Evolutionary conservation across 176 grass and related monocot genomes (phyloP).

Genomic region (Areca catechu): DNA sequence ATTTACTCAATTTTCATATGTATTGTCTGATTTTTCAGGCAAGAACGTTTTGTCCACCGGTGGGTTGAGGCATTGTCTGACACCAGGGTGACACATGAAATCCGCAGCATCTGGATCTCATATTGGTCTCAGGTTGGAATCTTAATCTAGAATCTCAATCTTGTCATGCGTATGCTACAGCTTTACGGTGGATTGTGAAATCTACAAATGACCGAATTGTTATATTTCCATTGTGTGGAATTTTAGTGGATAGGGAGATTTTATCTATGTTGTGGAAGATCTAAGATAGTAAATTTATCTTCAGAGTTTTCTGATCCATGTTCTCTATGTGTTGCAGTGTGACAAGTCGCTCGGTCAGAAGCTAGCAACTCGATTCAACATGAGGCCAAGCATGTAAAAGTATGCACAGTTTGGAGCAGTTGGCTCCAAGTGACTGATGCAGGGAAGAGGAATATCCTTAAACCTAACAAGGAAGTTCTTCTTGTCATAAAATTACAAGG

Average conservation of each 20-base stretch:
- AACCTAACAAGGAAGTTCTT: no score
- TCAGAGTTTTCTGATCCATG: not conserved
- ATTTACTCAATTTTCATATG: no score
- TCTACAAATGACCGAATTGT: no score
- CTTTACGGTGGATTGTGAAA: no score
- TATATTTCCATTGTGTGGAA: no score
- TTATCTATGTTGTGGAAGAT: not conserved
- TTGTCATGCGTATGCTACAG: slow-evolving; percentile 1
- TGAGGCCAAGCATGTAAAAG: slow-evolving; percentile 64
- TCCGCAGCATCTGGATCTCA: slow-evolving; percentile 5
- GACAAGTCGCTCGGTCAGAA: slow-evolving; percentile 58
- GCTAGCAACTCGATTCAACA: slow-evolving; percentile 43
- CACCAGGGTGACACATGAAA: slow-evolving; percentile 8
- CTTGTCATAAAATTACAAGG: no score
- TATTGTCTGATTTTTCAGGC: not conserved
- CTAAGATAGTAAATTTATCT: not conserved
- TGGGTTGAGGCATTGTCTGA: slow-evolving; percentile 12
- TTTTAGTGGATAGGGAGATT: no score
- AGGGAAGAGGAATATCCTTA: no score
- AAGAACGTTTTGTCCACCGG: slow-evolving; percentile 13
- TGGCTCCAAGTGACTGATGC: no score
- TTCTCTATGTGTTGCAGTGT: slow-evolving; percentile 33
- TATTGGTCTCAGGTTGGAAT: slow-evolving; percentile 21
- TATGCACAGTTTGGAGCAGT: no score
- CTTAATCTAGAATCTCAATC: not conserved